Percentiles rank a stretch among this genome's conserved stretches.
Conservation (phyloP, 805 yeast genomes). For the Pichia cephalocereana region DNA sequence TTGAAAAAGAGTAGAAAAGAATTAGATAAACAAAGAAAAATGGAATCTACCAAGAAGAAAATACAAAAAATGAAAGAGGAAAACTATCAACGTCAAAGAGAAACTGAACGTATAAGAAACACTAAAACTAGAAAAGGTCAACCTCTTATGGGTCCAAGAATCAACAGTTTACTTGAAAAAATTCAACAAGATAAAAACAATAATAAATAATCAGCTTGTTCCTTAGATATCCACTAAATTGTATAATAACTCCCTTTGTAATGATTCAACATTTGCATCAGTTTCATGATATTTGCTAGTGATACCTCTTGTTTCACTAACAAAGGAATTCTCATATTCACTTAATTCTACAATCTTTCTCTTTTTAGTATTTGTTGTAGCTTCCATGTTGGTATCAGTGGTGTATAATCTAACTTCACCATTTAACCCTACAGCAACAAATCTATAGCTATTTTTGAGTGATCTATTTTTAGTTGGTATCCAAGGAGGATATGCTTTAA, state of each 20-base stretch:
- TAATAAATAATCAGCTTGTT: no score
- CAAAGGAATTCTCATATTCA: background rate
- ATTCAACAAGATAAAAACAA: conserved; percentile 34
- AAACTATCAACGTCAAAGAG: conserved; percentile 36
- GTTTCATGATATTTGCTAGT: background rate
- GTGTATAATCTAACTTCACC: conserved; percentile 16
- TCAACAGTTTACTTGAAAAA: conserved; percentile 67
- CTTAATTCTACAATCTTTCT: background rate
- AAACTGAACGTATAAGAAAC: conserved; percentile 28
- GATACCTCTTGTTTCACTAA: background rate
- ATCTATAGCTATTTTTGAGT: conserved; percentile 5
- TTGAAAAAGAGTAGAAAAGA: conserved; percentile 38
- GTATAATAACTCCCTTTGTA: background rate
- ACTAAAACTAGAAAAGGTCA: conserved; percentile 67
- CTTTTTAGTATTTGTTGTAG: background rate
- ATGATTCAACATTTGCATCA: background rate
- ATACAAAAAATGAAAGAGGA: conserved; percentile 26
- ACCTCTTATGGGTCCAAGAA: conserved; percentile 86
- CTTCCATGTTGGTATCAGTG: background rate
- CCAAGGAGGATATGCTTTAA: conserved; percentile 25
- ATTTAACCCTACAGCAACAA: conserved; percentile 28
- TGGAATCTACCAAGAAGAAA: conserved; percentile 29
- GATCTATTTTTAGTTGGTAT: conserved; percentile 1
- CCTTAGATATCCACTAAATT: background rate
- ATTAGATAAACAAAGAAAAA: conserved; percentile 31